Percentiles rank a stretch among this genome's conserved stretches.
Evolutionary conservation across 192 early-diverging fungal genomes (phyloP).

Genomic region (Kappamyces sp.): DNA sequence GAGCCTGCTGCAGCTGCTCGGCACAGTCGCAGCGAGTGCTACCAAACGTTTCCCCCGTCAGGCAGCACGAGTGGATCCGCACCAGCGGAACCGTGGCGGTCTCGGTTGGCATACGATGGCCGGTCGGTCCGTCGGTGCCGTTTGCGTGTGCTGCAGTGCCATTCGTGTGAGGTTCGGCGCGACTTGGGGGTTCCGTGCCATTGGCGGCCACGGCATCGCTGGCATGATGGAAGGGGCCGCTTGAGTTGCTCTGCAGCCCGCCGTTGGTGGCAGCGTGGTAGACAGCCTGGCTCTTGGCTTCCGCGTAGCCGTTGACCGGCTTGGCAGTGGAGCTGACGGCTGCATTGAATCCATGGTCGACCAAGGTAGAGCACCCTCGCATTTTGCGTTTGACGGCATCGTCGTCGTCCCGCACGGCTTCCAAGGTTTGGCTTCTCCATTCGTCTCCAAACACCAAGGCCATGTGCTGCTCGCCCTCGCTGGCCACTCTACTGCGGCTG

Average conservation of each 20-base stretch:
- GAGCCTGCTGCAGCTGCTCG: conserved; percentile 87
- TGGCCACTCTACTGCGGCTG: no score
- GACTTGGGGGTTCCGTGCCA: not conserved
- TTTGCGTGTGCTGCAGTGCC: conserved; percentile 17
- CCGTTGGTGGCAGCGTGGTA: no score
- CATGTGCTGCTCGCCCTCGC: conserved; percentile 88
- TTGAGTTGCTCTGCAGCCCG: conserved; percentile 16
- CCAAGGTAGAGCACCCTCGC: conserved; percentile 62
- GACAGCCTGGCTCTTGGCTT: not conserved
- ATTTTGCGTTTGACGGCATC: conserved; percentile 70
- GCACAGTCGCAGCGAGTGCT: conserved; percentile 86
- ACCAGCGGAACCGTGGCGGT: conserved; percentile 57
- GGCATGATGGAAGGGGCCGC: conserved; percentile 9
- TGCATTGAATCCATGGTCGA: no score
- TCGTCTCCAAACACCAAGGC: conserved; percentile 90
- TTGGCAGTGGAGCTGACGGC: conserved; percentile 39
- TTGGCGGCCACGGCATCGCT: conserved; percentile 8
- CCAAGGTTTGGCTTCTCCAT: conserved; percentile 62
- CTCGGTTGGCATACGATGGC: not conserved
- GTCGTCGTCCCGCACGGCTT: conserved; percentile 60
- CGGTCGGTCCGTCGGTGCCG: conserved; percentile 5
- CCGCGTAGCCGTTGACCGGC: conserved; percentile 20
- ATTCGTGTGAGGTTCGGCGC: not conserved
- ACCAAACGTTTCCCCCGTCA: conserved; percentile 91
- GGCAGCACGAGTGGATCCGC: conserved; percentile 95